Percentiles rank a stretch among this genome's conserved stretches.
Conservation (phyloP, 2,329 filamentous ascomycete species). For the Nemania sp. region DNA sequence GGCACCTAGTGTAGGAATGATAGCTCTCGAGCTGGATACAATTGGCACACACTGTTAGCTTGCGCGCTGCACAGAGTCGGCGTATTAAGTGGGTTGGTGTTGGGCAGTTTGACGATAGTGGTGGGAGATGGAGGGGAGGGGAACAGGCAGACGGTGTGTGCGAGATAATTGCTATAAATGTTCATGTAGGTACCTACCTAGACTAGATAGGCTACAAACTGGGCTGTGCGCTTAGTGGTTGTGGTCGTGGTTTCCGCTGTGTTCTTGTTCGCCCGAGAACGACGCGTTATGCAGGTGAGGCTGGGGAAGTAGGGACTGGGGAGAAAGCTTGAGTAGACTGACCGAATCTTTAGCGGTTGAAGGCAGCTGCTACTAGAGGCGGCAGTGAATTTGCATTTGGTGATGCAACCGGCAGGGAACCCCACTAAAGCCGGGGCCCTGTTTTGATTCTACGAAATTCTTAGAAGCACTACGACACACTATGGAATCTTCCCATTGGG, state of each 20-base stretch:
- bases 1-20: neutral
- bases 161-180: neutral
- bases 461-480: constrained; percentile 26
- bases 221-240: neutral
- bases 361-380: neutral
- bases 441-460: constrained; percentile 29
- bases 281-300: constrained; percentile 15
- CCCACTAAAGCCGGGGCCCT: constrained; percentile 26
- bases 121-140: neutral
- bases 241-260: neutral
- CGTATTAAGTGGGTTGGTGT: constrained; percentile 6
- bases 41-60: constrained; percentile 7
- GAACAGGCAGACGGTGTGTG: neutral
- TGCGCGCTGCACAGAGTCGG: constrained; percentile 8
- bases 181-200: constrained; percentile 3
- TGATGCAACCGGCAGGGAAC: constrained; percentile 29
- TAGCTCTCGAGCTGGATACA: constrained; percentile 1
- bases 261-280: neutral
- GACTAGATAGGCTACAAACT: neutral
- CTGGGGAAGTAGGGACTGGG: constrained; percentile 15
- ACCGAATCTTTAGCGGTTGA: neutral
- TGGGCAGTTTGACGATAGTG: neutral
- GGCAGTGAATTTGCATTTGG: constrained; percentile 20
- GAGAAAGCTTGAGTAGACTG: neutral
- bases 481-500: constrained; percentile 4